Base-by-base conservation (phyloP, 2,329 filamentous ascomycete genomes). In the Didymella pomorum region DNA sequence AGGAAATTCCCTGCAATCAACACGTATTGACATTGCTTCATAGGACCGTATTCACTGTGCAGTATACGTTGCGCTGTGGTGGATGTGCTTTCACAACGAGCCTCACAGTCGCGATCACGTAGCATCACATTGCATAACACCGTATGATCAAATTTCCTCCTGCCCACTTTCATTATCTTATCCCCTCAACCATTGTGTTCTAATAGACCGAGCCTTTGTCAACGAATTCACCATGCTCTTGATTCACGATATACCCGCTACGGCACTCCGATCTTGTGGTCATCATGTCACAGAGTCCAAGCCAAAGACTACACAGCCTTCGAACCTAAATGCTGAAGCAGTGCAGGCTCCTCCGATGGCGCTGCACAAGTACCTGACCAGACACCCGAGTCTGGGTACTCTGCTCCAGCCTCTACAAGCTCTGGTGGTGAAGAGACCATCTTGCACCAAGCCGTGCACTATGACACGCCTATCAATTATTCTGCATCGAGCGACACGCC, bases 41-140 rank as follows among this genome's bases (percentile, higher is more conserved):
- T 16, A 21, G 4, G 18, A 11, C 23, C 12, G 25, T 14, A 46
- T 45, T 50, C 47, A 56, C 53, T 56, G 26, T 51, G 20, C 20
- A 33, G 41, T 46, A 41, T 45, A 45, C 46, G 6, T 18, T 45
- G n/a, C 4, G 9, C 16, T 18, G 18, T 37, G 18, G 33, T 14
- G 6, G 45, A 21, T 23, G 26, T 46, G 26, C 25, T 46, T 51
- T 51, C 52, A 56, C 41, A 45, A 21, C 21, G 31, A 39, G 10
- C 18, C 20, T 46, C 41, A 12, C 21, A 20, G 10, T 11, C 29
- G 10, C 6, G 14, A 16, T 16, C 5, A 44, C 14, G 23, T 33
- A 20, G 29, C 23, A 16, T n/a, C 26, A 2, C 21, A 14, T 21
- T 46, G n/a, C 20, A 37, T n/a, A 20, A 9, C 21, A 25, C 10